phyloP scores from a whole-genome alignment of 2,329 filamentous ascomycete species.

The Venturia pyrina region DNA sequence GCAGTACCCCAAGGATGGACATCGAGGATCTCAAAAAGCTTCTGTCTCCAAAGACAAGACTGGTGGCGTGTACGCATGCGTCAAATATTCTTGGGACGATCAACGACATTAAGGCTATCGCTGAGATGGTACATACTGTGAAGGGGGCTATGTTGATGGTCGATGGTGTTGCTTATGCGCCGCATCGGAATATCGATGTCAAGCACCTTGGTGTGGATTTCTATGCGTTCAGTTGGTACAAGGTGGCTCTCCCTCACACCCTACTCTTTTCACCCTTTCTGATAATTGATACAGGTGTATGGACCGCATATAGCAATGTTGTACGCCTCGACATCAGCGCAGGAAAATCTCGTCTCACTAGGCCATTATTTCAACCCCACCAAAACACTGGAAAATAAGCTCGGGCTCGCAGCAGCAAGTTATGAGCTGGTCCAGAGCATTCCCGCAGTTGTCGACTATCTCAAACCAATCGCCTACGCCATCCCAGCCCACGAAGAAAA shows the following conservation, averaged over 20 bases:
- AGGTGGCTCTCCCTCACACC: constrained; percentile 26
- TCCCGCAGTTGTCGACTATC: constrained; percentile 51
- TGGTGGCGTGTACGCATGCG: constrained; percentile 64
- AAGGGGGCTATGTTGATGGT: constrained; percentile 52
- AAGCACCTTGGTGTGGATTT: constrained; percentile 60
- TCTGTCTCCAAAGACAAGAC: constrained; percentile 52
- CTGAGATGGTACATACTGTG: constrained; percentile 40
- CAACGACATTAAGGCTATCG: constrained; percentile 49
- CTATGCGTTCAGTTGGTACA: constrained; percentile 75
- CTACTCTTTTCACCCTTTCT: background rate
- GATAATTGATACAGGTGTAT: constrained; percentile 35
- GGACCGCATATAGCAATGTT: constrained; percentile 65
- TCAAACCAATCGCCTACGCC: constrained; percentile 26
- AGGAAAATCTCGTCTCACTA: constrained; percentile 45
- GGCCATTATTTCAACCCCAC: constrained; percentile 60
- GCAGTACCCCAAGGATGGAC: constrained; percentile 48
- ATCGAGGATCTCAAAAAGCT: constrained; percentile 47
- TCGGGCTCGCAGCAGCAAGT: constrained; percentile 57
- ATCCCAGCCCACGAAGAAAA: constrained; percentile 50
- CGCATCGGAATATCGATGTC: constrained; percentile 62
- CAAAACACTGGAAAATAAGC: constrained; percentile 52
- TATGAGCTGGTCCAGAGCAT: constrained; percentile 61
- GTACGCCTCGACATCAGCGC: constrained; percentile 51
- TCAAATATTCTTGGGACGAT: constrained; percentile 67
- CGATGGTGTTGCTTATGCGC: constrained; percentile 68